These are phyloP conservation scores for Tulasnella sp. DNA, from an alignment of 768 basidiomycete species.

Conservation along the genomic window DNA sequence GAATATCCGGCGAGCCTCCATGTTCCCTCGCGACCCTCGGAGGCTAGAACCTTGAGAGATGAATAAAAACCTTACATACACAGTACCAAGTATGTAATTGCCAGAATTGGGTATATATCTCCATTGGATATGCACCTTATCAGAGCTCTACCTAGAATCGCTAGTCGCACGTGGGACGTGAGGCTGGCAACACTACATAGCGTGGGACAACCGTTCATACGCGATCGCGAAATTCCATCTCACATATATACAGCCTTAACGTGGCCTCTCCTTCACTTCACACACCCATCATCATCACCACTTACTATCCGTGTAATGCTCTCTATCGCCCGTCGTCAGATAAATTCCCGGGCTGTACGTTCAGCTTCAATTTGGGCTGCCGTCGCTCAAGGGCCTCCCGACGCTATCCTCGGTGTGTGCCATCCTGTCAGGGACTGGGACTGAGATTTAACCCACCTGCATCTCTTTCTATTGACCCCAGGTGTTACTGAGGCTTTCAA, in stretches of 20 bases:
- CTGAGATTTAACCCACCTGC: no score
- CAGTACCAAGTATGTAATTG: no score
- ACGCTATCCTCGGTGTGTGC: constrained; percentile 75
- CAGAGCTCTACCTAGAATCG: no score
- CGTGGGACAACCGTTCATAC: no score
- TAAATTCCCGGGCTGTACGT: constrained; percentile 8
- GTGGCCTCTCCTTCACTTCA: no score
- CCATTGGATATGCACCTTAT: no score
- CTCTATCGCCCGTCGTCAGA: constrained; percentile 1
- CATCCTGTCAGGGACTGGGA: neutral
- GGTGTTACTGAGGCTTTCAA: constrained; percentile 94
- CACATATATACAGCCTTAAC: no score
- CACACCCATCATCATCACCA: neutral
- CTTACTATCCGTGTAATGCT: constrained; percentile 4
- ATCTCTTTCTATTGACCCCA: no score
- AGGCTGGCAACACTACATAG: no score
- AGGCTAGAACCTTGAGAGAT: constrained; percentile 66
- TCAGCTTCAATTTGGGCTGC: constrained; percentile 65
- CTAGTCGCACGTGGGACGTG: no score
- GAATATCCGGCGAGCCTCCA: constrained; percentile 83
- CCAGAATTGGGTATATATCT: no score
- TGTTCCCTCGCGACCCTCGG: constrained; percentile 98
- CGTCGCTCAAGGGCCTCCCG: constrained; percentile 81
- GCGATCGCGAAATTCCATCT: no score
- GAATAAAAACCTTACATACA: neutral